These are phyloP conservation scores for Solanum aculeatissimum DNA, from an alignment of 305 asterid species.

Conservation along the genomic window DNA sequence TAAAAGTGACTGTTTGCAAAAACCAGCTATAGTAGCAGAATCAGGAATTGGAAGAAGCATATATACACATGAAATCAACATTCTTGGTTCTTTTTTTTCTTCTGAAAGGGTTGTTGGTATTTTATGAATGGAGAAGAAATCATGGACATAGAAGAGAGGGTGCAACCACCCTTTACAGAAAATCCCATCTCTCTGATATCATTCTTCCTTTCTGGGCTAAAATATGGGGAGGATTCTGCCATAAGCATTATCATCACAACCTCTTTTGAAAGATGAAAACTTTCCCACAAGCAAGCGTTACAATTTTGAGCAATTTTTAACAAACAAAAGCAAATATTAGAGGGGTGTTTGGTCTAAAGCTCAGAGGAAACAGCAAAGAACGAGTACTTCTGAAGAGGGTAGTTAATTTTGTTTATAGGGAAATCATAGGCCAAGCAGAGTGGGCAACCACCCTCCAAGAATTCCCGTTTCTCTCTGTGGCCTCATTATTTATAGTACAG, in stretches of 20 bases:
- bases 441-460: conserved; percentile 1
- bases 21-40: background rate
- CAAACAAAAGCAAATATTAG: background rate
- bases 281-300: background rate
- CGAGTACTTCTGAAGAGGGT: background rate
- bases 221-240: background rate
- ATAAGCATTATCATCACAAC: conserved; percentile 8
- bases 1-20: background rate
- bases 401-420: background rate
- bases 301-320: background rate
- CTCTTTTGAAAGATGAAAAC: background rate
- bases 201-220: background rate
- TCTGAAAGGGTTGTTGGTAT: background rate
- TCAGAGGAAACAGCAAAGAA: background rate
- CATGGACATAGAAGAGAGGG: background rate
- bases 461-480: background rate
- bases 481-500: background rate
- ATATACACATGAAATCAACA: background rate
- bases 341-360: background rate
- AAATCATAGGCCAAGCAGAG: background rate
- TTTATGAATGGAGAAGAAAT: background rate
- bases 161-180: background rate
- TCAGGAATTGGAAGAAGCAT: background rate
- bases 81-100: background rate
- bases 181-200: background rate